These are phyloP conservation scores for Kwoniella newhampshirensis DNA, from an alignment of 768 basidiomycete genomes.

Conservation along the genomic window DNA sequence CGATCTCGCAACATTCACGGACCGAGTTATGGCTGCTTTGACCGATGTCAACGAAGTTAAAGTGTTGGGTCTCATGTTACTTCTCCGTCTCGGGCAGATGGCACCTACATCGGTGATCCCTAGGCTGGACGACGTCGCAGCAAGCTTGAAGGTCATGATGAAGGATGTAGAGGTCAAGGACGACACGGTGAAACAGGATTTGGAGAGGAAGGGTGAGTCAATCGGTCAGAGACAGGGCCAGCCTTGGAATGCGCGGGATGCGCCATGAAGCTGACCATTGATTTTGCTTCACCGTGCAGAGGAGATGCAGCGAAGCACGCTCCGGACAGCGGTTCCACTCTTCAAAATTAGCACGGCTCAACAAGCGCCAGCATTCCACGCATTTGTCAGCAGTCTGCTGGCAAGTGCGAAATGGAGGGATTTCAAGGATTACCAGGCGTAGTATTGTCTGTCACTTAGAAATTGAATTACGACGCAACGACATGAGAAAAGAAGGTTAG, in stretches of 20 bases:
- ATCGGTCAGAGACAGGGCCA: neutral
- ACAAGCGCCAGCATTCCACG: slow-evolving; percentile 71
- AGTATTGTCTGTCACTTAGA: slow-evolving; percentile 1
- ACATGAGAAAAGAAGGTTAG: neutral
- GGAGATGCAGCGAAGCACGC: slow-evolving; percentile 85
- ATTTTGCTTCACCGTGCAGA: slow-evolving; percentile 71
- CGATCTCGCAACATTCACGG: slow-evolving; percentile 81
- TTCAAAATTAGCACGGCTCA: slow-evolving; percentile 69
- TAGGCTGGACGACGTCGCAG: slow-evolving; percentile 57
- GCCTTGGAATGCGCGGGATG: neutral
- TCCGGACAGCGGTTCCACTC: slow-evolving; percentile 82
- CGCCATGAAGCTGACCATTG: slow-evolving; percentile 57
- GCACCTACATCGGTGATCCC: slow-evolving; percentile 71
- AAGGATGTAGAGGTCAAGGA: slow-evolving; percentile 82
- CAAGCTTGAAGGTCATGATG: slow-evolving; percentile 78
- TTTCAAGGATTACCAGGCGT: slow-evolving; percentile 41
- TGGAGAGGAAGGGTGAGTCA: slow-evolving; percentile 65
- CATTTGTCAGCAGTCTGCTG: slow-evolving; percentile 64
- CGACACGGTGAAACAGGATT: slow-evolving; percentile 90
- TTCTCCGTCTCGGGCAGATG: slow-evolving; percentile 83
- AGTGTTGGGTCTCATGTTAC: slow-evolving; percentile 91
- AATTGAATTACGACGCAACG: no score
- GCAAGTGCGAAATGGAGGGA: slow-evolving; percentile 43
- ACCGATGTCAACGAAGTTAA: slow-evolving; percentile 95
- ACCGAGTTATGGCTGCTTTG: slow-evolving; percentile 75